phyloP scores from a whole-genome alignment of 2,329 filamentous ascomycete genomes.

The Lojkania enalia region DNA sequence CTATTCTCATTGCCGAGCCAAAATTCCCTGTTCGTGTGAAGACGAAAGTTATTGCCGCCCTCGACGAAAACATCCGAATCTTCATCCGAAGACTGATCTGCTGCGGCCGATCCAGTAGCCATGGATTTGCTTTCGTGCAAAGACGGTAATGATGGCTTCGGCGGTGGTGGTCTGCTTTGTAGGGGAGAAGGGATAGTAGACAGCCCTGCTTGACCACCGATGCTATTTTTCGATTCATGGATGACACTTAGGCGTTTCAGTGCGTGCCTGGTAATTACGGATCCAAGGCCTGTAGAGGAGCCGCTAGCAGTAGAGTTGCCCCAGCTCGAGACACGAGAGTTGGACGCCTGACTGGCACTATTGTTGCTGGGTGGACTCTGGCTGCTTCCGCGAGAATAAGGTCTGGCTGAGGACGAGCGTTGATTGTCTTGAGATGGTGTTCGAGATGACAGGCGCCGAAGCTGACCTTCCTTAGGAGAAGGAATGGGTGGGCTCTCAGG shows the following conservation, averaged over 20 bases:
- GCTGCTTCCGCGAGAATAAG: constrained; percentile 27
- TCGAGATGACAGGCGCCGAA: constrained; percentile 46
- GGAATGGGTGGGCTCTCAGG: constrained; percentile 29
- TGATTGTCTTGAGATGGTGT: constrained; percentile 27
- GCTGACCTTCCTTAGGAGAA: constrained; percentile 47
- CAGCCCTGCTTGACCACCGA: constrained; percentile 31
- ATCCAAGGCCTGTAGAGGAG: constrained; percentile 55
- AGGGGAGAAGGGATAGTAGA: constrained; percentile 8
- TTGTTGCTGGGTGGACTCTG: constrained; percentile 37
- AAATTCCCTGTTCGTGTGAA: too few relatives aligned
- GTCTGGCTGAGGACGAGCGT: constrained; percentile 12
- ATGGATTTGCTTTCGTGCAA: too few relatives aligned
- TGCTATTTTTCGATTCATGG: constrained; percentile 55
- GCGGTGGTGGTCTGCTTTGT: constrained; percentile 24
- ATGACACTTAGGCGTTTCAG: constrained; percentile 66
- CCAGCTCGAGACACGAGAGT: constrained; percentile 69
- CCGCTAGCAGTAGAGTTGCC: constrained; percentile 64
- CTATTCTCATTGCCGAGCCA: constrained; percentile 8
- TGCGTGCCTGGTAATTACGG: too few relatives aligned
- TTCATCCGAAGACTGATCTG: constrained; percentile 17
- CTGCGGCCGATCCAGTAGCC: too few relatives aligned
- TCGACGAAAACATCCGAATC: constrained; percentile 35
- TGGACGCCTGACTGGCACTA: constrained; percentile 57
- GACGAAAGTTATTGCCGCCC: constrained; percentile 25
- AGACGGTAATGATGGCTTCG: constrained; percentile 24